Evolutionary conservation across 495 filamentous ascomycete genomes (phyloP).

Genomic region (Aspergillus nanangensis): DNA sequence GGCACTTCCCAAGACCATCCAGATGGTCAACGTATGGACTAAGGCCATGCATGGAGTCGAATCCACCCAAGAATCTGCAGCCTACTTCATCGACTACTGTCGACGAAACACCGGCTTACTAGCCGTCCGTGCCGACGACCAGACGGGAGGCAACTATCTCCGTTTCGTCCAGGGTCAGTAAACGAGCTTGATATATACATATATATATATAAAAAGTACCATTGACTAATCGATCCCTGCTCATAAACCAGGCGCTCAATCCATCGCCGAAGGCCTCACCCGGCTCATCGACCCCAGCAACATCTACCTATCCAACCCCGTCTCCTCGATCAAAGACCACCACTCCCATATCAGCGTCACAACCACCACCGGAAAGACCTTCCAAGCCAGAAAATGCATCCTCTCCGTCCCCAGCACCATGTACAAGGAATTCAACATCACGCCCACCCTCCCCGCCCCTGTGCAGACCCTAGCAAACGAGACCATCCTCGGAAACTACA

Average conservation of each 20-base stretch:
- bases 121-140: slow-evolving; percentile 31
- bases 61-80: slow-evolving; percentile 32
- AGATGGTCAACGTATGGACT: slow-evolving; percentile 28
- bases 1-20: slow-evolving; percentile 15
- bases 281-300: slow-evolving; percentile 10
- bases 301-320: slow-evolving; percentile 19
- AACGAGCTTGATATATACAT: neutral
- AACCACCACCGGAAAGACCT: slow-evolving; percentile 7
- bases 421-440: slow-evolving; percentile 30
- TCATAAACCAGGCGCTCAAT: slow-evolving; percentile 32
- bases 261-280: slow-evolving; percentile 23
- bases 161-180: slow-evolving; percentile 4
- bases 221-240: no score
- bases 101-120: slow-evolving; percentile 35
- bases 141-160: slow-evolving; percentile 34
- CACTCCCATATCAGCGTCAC: neutral
- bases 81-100: slow-evolving; percentile 46
- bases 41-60: slow-evolving; percentile 40
- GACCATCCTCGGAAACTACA: slow-evolving; percentile 29
- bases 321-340: slow-evolving; percentile 6
- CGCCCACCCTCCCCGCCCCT: slow-evolving; percentile 15
- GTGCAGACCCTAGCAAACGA: slow-evolving; percentile 9
- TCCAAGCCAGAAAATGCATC: slow-evolving; percentile 31
- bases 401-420: slow-evolving; percentile 28
- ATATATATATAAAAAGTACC: no score